These are phyloP conservation scores for Brassica nigra DNA, from an alignment of 345 rosid genomes.

Conservation along the genomic window DNA sequence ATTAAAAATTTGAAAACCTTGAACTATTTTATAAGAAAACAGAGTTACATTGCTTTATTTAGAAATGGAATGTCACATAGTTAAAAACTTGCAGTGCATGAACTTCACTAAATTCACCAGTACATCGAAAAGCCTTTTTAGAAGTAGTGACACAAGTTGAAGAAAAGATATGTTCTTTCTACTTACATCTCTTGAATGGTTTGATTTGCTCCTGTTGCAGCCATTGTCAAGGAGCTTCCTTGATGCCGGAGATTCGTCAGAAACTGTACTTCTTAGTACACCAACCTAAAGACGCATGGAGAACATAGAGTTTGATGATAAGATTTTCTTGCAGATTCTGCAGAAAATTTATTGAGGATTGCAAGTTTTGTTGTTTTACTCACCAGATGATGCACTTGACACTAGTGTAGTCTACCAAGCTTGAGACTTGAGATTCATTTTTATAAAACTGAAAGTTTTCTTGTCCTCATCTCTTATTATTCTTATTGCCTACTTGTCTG, in stretches of 20 bases:
- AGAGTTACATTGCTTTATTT: not conserved
- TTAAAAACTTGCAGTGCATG: not conserved
- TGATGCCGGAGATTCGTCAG: constrained; percentile 56
- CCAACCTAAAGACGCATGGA: constrained; percentile 25
- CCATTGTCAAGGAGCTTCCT: constrained; percentile 67
- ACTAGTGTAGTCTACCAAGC: not conserved
- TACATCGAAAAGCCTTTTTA: not conserved
- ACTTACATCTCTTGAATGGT: constrained; percentile 13
- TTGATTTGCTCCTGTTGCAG: constrained; percentile 47
- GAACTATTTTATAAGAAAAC: not conserved
- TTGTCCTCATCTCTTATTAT: not conserved
- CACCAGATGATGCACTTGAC: not conserved
- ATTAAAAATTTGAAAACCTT: not conserved
- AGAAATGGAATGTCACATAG: not conserved
- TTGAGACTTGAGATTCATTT: not conserved
- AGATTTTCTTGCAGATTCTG: not conserved
- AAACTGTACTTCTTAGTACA: constrained; percentile 52
- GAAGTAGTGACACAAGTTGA: not conserved
- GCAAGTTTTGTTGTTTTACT: not conserved
- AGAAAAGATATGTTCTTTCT: not conserved
- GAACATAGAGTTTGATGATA: not conserved
- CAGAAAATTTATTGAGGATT: not conserved
- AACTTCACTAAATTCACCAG: not conserved
- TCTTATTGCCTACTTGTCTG: not conserved
- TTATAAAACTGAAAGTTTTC: not conserved